Conservation (phyloP, 345 rosid species). For the Camelina hispida region DNA sequence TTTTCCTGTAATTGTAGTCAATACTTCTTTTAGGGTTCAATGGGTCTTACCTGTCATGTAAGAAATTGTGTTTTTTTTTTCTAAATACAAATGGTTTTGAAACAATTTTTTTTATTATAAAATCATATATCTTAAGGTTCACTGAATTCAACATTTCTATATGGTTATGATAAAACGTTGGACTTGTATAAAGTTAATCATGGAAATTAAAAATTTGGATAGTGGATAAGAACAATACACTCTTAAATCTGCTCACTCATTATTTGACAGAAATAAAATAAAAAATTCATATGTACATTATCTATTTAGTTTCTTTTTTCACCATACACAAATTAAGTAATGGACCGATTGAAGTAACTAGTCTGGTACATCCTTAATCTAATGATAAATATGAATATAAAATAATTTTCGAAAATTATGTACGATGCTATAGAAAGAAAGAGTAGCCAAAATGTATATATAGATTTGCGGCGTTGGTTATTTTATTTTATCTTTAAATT, state of each 20-base stretch:
- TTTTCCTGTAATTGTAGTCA: not conserved
- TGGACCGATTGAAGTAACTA: too few relatives aligned
- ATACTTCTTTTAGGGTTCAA: not conserved
- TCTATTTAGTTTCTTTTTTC: too few relatives aligned
- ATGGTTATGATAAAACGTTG: not conserved
- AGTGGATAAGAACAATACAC: constrained; percentile 5
- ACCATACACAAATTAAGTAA: too few relatives aligned
- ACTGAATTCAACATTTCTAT: constrained; percentile 25
- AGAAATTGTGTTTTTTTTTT: not conserved
- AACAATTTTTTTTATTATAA: not conserved
- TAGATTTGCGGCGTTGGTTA: too few relatives aligned
- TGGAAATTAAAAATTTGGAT: not conserved
- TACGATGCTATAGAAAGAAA: too few relatives aligned
- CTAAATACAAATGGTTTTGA: not conserved
- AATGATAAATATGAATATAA: too few relatives aligned
- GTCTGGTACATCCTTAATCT: too few relatives aligned
- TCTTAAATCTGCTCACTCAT: not conserved
- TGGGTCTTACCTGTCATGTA: not conserved
- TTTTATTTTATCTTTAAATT: too few relatives aligned
- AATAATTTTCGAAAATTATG: too few relatives aligned
- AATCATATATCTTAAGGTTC: constrained; percentile 14
- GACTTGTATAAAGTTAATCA: not conserved
- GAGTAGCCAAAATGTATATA: too few relatives aligned
- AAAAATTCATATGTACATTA: too few relatives aligned
- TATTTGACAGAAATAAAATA: too few relatives aligned